Percentiles rank a stretch among this genome's conserved stretches.
These are phyloP conservation scores for Hypoxylon lenormandii DNA, from an alignment of 495 filamentous ascomycete genomes.

Conservation along the genomic window DNA sequence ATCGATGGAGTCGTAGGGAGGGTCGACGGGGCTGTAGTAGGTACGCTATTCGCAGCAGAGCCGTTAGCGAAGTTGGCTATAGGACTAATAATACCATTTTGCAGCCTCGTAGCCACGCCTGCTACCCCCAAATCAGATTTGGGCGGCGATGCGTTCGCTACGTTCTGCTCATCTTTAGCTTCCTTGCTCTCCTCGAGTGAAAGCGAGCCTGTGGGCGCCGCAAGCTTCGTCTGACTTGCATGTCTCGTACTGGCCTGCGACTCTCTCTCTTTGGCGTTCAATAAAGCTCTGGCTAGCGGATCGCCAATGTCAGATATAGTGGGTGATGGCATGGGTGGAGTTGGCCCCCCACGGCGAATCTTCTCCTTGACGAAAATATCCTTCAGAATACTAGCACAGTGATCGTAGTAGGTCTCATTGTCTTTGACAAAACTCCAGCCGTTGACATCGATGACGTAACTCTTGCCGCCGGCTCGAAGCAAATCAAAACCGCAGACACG, in stretches of 20 bases:
- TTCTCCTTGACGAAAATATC: constrained; percentile 87
- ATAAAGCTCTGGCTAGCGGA: constrained; percentile 51
- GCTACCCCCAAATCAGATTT: constrained; percentile 52
- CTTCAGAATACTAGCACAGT: constrained; percentile 83
- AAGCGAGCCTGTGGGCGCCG: constrained; percentile 52
- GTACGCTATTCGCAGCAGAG: constrained; percentile 53
- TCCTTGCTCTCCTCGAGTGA: constrained; percentile 50
- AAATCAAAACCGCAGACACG: constrained; percentile 96
- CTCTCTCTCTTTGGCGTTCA: constrained; percentile 53
- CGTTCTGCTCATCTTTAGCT: constrained; percentile 51
- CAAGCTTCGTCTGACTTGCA: constrained; percentile 49
- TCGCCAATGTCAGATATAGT: constrained; percentile 59
- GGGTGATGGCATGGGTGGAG: constrained; percentile 59
- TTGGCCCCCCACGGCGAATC: constrained; percentile 59
- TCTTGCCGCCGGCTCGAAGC: constrained; percentile 84
- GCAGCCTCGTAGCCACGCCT: constrained; percentile 50
- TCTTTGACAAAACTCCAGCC: constrained; percentile 99
- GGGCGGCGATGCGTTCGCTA: constrained; percentile 41
- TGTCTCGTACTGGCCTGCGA: constrained; percentile 45
- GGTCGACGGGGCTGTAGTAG: constrained; percentile 58
- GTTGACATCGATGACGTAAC: constrained; percentile 98
- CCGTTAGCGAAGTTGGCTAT: constrained; percentile 50
- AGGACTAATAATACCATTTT: constrained; percentile 53
- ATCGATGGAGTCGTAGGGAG: constrained; percentile 57
- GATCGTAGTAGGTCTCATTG: constrained; percentile 98